Evolutionary conservation across 139 green algal species (phyloP).

Genomic region (Pseudopediastrum boryanum): DNA sequence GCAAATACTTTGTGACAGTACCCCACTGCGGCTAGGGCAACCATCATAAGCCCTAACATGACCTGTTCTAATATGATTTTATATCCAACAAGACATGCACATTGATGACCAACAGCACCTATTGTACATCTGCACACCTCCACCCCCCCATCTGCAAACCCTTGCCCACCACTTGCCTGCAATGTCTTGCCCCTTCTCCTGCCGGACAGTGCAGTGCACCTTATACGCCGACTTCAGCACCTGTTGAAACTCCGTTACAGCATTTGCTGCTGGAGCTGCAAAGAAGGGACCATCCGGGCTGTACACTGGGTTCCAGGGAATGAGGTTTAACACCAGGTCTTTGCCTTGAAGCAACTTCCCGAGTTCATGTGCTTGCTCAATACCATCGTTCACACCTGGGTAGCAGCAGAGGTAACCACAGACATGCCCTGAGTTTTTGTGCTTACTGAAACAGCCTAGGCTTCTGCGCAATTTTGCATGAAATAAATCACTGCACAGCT

Average conservation of each 20-base stretch:
- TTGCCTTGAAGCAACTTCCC: conserved; percentile 65
- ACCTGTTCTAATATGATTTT: not conserved
- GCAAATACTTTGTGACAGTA: not conserved
- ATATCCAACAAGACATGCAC: not conserved
- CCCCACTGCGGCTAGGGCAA: too few species aligned
- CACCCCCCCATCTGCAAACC: conserved; percentile 17
- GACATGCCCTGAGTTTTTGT: too few species aligned
- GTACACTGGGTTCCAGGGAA: conserved; percentile 91
- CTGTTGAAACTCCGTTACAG: conserved; percentile 65
- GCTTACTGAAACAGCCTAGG: too few species aligned
- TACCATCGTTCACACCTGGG: conserved; percentile 78
- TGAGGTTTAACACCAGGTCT: conserved; percentile 86
- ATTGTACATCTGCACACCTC: not conserved
- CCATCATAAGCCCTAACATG: not conserved
- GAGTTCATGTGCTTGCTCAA: conserved; percentile 80
- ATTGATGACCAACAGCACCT: not conserved
- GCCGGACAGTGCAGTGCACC: conserved; percentile 82
- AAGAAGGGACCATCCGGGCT: conserved; percentile 43
- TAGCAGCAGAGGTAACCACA: not conserved
- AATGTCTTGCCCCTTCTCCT: conserved; percentile 94
- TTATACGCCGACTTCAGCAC: conserved; percentile 73
- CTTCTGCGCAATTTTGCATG: not conserved
- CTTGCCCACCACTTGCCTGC: conserved; percentile 37
- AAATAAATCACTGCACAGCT: too few species aligned
- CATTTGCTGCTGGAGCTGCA: conserved; percentile 51